A percentile compares a stretch with the other conserved stretches of the same genome.
These are phyloP conservation scores for Nakaseomyces glabratus DNA, from an alignment of 1,139 yeast genomes.

Conservation along the genomic window DNA sequence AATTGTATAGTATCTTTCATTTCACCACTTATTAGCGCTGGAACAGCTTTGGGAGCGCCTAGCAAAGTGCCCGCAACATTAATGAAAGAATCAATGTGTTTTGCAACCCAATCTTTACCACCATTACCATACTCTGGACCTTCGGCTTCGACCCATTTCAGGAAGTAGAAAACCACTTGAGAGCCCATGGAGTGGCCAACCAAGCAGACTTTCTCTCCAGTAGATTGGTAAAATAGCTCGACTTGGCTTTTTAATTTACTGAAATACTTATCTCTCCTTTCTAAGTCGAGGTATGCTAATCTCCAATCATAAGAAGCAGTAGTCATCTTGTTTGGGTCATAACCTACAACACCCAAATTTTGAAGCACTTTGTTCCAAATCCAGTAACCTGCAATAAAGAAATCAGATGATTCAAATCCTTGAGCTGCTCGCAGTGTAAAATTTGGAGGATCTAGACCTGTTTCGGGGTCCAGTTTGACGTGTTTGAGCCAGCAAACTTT, in stretches of 20 bases:
- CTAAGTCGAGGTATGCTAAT: slow-evolving; percentile 79
- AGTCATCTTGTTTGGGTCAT: slow-evolving; percentile 81
- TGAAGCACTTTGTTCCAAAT: slow-evolving; percentile 93
- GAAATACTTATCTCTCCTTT: slow-evolving; percentile 77
- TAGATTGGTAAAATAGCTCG: slow-evolving; percentile 44
- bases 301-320: slow-evolving; percentile 97
- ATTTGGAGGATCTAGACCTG: slow-evolving; percentile 87
- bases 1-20: slow-evolving; percentile 96
- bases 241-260: slow-evolving; percentile 62
- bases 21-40: slow-evolving; percentile 89
- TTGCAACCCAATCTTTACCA: slow-evolving; percentile 79
- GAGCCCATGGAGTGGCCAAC: slow-evolving; percentile 97
- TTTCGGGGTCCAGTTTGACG: slow-evolving; percentile 76
- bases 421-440: slow-evolving; percentile 81
- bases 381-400: slow-evolving; percentile 96
- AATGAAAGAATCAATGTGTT: slow-evolving; percentile 66
- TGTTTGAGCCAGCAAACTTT: slow-evolving; percentile 91
- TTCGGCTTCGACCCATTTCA: slow-evolving; percentile 92
- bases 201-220: slow-evolving; percentile 65
- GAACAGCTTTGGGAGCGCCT: slow-evolving; percentile 91
- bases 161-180: slow-evolving; percentile 74
- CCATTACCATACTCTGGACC: slow-evolving; percentile 81
- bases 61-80: slow-evolving; percentile 81
- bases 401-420: slow-evolving; percentile 96
- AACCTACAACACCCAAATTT: slow-evolving; percentile 87